Conservation (phyloP, 345 rosid genomes). For the Schrenkiella parvula region DNA sequence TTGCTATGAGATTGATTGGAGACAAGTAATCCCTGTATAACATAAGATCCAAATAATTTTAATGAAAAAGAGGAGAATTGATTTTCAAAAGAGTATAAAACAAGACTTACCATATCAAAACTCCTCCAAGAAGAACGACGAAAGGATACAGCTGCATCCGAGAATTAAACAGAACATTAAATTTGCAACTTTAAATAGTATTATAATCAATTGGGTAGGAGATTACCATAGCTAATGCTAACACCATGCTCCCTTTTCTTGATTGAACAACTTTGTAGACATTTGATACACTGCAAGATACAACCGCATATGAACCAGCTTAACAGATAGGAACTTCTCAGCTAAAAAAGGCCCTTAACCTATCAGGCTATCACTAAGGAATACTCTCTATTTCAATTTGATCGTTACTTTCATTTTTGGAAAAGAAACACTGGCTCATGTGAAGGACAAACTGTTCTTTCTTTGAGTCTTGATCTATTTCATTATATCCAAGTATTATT, state of each 20-base stretch:
- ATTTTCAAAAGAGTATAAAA: not conserved
- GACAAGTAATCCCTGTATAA: slow-evolving; percentile 39
- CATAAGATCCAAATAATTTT: not conserved
- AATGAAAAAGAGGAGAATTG: not conserved
- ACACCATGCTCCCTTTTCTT: slow-evolving; percentile 78
- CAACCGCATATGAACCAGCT: slow-evolving; percentile 3
- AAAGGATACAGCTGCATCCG: slow-evolving; percentile 77
- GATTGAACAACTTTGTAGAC: slow-evolving; percentile 81
- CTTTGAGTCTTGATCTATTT: not conserved
- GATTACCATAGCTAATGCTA: slow-evolving; percentile 90
- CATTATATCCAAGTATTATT: not conserved
- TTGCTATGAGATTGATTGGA: slow-evolving; percentile 65
- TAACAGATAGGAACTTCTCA: not conserved
- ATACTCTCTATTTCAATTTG: not conserved
- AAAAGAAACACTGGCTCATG: not conserved
- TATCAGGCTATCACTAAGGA: not conserved
- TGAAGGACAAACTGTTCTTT: not conserved
- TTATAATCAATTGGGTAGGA: not conserved
- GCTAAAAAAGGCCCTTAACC: not conserved
- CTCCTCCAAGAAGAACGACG: slow-evolving; percentile 73
- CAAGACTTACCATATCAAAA: slow-evolving; percentile 65
- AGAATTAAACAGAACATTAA: slow-evolving; percentile 23
- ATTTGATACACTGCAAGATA: slow-evolving; percentile 58
- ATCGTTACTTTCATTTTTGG: not conserved
- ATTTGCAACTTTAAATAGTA: not conserved